Percentiles rank a stretch among this genome's conserved stretches.
Evolutionary conservation across 352 stramenopile genomes (phyloP).

Genomic region (Paralagenidium karlingii): DNA sequence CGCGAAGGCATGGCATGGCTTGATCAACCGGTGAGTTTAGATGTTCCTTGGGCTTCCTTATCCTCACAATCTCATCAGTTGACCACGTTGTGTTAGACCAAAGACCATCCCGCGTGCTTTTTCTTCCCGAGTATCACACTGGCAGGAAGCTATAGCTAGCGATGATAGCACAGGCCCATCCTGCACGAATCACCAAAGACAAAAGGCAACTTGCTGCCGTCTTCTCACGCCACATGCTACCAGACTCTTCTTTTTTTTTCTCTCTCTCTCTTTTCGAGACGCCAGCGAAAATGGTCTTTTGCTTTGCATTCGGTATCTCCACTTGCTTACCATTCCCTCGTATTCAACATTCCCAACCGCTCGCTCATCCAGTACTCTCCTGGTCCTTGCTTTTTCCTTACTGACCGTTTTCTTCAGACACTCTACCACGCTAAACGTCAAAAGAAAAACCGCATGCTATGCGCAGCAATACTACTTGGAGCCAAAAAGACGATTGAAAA

Average conservation of each 20-base stretch:
- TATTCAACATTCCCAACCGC: too few relatives aligned
- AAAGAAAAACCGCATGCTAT: too few relatives aligned
- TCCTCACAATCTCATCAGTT: neutral
- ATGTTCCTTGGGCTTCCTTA: neutral
- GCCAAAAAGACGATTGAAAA: too few relatives aligned
- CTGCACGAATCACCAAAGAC: neutral
- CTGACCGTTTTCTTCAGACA: too few relatives aligned
- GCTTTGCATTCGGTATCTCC: neutral
- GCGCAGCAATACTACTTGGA: too few relatives aligned
- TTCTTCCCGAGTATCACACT: constrained; percentile 83
- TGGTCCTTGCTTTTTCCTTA: too few relatives aligned
- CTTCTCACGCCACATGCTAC: neutral
- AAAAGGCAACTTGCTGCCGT: neutral
- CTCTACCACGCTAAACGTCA: too few relatives aligned
- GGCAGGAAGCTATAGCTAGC: constrained; percentile 43
- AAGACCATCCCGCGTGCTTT: constrained; percentile 62
- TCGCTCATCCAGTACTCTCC: too few relatives aligned
- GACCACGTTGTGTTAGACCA: constrained; percentile 15
- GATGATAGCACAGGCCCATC: neutral
- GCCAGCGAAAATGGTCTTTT: neutral
- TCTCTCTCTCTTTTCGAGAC: neutral
- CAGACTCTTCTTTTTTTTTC: neutral
- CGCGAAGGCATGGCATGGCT: constrained; percentile 95
- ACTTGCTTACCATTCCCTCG: too few relatives aligned
- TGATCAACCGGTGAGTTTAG: constrained; percentile 70